These are phyloP conservation scores for Murraya koenigii DNA, from an alignment of 345 rosid species.

Conservation along the genomic window DNA sequence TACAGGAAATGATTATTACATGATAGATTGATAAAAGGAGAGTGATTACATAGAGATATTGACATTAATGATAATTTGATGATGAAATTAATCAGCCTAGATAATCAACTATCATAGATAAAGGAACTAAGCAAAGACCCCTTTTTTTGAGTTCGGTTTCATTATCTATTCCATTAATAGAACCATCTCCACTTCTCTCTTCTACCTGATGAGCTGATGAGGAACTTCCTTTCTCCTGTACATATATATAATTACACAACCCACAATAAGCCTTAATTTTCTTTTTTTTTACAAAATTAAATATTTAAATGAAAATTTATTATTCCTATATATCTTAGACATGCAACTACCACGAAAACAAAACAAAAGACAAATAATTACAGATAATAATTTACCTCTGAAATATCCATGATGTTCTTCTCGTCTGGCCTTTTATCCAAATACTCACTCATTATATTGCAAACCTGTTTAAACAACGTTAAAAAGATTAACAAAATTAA, in stretches of 20 bases:
- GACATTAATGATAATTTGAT: neutral
- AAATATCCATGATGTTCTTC: constrained; percentile 19
- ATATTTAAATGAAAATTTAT: too few relatives aligned
- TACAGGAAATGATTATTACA: neutral
- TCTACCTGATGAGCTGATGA: constrained; percentile 5
- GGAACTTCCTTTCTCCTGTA: constrained; percentile 26
- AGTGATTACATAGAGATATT: neutral
- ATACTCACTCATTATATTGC: constrained; percentile 23
- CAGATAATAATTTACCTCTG: constrained; percentile 14
- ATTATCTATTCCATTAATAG: neutral
- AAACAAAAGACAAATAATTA: neutral
- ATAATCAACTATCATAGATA: constrained; percentile 46
- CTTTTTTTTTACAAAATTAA: neutral
- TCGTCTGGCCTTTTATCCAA: constrained; percentile 26
- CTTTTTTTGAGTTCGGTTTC: constrained; percentile 53
- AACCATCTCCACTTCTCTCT: constrained; percentile 21
- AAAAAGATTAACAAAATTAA: neutral
- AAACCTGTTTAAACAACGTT: constrained; percentile 21
- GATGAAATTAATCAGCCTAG: constrained; percentile 31
- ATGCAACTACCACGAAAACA: too few relatives aligned
- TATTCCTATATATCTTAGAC: neutral
- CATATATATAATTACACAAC: neutral
- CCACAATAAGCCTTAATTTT: neutral
- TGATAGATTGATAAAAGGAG: neutral
- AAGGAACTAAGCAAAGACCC: constrained; percentile 67